These are phyloP conservation scores for Pontederia crassipes DNA, from an alignment of 176 grass and related monocot genomes.

Conservation along the genomic window DNA sequence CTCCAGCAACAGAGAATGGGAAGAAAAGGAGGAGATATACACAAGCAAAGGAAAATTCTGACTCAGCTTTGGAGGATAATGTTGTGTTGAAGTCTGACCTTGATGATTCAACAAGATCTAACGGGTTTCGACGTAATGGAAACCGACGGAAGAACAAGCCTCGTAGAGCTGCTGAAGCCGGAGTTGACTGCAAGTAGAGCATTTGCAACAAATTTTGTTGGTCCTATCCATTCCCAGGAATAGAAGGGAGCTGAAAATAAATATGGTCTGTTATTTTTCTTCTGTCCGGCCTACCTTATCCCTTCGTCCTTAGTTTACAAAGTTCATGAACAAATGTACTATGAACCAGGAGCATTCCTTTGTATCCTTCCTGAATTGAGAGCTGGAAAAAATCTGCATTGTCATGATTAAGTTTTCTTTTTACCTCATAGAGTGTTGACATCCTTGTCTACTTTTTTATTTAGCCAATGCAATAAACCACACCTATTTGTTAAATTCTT, in stretches of 20 bases:
- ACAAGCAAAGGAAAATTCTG: slow-evolving; percentile 37
- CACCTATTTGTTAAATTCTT: too few relatives aligned
- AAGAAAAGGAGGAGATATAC: slow-evolving; percentile 34
- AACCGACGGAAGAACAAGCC: slow-evolving; percentile 65
- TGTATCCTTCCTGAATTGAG: too few relatives aligned
- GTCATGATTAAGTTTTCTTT: too few relatives aligned
- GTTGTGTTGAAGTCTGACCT: slow-evolving; percentile 30
- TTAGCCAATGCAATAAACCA: too few relatives aligned
- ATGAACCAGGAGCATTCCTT: too few relatives aligned
- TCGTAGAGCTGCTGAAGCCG: slow-evolving; percentile 51
- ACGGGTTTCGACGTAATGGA: slow-evolving; percentile 53
- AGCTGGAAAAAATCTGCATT: too few relatives aligned
- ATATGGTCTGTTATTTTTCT: too few relatives aligned
- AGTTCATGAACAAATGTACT: too few relatives aligned
- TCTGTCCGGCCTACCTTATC: too few relatives aligned
- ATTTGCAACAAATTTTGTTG: background rate
- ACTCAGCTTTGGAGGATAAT: slow-evolving; percentile 30
- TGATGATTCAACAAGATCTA: slow-evolving; percentile 37
- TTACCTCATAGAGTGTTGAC: too few relatives aligned
- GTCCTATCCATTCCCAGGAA: background rate
- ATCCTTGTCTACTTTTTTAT: too few relatives aligned
- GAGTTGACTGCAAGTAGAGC: slow-evolving; percentile 52
- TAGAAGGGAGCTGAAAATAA: background rate
- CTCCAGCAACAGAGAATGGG: slow-evolving; percentile 1
- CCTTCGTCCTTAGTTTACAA: too few relatives aligned